Evolutionary conservation across 2,329 filamentous ascomycete species (phyloP).

Genomic region (Aspergillus pseudoviridinutans): DNA sequence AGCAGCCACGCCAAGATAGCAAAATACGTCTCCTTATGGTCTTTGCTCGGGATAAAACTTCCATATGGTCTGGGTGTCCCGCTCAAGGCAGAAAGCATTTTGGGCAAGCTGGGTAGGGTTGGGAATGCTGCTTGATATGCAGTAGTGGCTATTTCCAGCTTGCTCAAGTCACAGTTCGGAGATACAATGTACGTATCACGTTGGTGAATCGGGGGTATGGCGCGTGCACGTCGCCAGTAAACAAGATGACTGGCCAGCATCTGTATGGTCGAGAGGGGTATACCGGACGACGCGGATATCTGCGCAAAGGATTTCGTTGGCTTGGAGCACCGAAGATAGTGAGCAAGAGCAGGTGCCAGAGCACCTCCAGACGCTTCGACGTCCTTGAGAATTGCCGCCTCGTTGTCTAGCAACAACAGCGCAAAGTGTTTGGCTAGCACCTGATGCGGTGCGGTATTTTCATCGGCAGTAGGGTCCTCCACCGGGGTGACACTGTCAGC

Average conservation of each 20-base stretch:
- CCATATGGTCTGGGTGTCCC: slow-evolving; percentile 78
- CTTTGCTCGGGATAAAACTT: slow-evolving; percentile 77
- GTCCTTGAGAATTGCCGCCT: slow-evolving; percentile 70
- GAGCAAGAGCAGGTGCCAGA: slow-evolving; percentile 71
- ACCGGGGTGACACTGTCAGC: slow-evolving; percentile 73
- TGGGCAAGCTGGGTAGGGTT: slow-evolving; percentile 74
- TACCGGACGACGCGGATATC: slow-evolving; percentile 56
- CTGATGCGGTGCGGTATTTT: slow-evolving; percentile 53
- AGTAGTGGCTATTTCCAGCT: slow-evolving; percentile 64
- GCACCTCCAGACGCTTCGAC: slow-evolving; percentile 68
- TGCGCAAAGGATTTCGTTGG: slow-evolving; percentile 69
- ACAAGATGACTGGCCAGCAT: slow-evolving; percentile 89
- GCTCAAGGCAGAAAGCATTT: slow-evolving; percentile 81
- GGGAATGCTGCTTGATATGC: slow-evolving; percentile 78
- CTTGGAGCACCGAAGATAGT: slow-evolving; percentile 59
- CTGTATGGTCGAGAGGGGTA: slow-evolving; percentile 76
- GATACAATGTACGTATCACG: slow-evolving; percentile 89
- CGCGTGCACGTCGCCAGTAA: slow-evolving; percentile 89
- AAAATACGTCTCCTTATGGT: slow-evolving; percentile 82
- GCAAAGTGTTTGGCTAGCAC: slow-evolving; percentile 79
- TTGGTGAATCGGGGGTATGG: slow-evolving; percentile 84
- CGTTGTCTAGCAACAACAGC: slow-evolving; percentile 77
- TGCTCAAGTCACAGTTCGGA: slow-evolving; percentile 76
- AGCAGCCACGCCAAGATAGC: slow-evolving; percentile 91
- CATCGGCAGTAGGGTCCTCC: slow-evolving; percentile 57